phyloP scores from a whole-genome alignment of 2,329 filamentous ascomycete species.

The Pseudonectria foliicola region DNA sequence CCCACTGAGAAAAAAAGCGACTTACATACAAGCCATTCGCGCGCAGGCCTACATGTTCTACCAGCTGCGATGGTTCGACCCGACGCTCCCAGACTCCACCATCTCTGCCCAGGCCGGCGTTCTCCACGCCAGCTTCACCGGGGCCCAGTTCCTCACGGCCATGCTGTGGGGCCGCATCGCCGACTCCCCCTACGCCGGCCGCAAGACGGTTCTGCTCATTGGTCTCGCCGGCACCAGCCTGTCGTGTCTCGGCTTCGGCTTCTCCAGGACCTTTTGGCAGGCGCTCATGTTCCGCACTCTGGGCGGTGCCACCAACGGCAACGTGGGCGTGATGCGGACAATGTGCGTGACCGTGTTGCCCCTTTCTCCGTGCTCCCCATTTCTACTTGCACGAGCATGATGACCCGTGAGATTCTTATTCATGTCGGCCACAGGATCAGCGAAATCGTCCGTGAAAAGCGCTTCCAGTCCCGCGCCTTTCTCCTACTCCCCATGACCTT shows the following conservation, averaged over 20 bases:
- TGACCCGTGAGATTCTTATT: background rate
- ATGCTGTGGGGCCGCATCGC: slow-evolving; percentile 74
- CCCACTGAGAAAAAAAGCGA: background rate
- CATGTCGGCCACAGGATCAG: slow-evolving; percentile 38
- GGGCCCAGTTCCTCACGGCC: slow-evolving; percentile 74
- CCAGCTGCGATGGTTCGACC: slow-evolving; percentile 71
- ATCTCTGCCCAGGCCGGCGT: slow-evolving; percentile 74
- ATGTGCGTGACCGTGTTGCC: slow-evolving; percentile 41
- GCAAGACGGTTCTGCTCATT: slow-evolving; percentile 72
- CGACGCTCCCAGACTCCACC: slow-evolving; percentile 46
- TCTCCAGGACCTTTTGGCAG: slow-evolving; percentile 59
- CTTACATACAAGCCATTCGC: background rate
- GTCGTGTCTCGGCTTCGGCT: slow-evolving; percentile 49
- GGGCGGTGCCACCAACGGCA: slow-evolving; percentile 66
- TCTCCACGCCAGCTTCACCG: slow-evolving; percentile 71
- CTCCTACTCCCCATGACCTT: slow-evolving; percentile 68
- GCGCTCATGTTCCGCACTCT: slow-evolving; percentile 65
- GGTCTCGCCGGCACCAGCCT: slow-evolving; percentile 60
- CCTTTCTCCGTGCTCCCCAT: background rate
- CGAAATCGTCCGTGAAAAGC: slow-evolving; percentile 59
- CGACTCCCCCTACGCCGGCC: slow-evolving; percentile 55
- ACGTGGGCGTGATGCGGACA: slow-evolving; percentile 65
- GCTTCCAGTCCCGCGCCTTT: slow-evolving; percentile 64
- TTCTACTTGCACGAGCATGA: too few species aligned
- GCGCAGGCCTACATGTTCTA: slow-evolving; percentile 74